phyloP scores from a whole-genome alignment of 2,329 filamentous ascomycete genomes.

The Botrytis fabae region DNA sequence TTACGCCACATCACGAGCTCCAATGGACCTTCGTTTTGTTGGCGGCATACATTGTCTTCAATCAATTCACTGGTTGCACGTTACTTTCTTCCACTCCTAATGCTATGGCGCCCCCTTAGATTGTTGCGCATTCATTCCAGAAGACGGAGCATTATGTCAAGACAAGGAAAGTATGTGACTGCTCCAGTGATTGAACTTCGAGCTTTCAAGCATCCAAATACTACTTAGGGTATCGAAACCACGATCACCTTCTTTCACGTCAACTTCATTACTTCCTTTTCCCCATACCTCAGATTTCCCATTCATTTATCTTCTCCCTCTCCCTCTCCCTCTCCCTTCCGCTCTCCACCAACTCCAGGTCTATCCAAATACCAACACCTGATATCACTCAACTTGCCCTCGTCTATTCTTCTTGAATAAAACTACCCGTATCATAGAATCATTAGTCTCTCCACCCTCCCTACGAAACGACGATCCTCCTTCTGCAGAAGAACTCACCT shows the following conservation, averaged over 20 bases:
- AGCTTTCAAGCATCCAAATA: too few relatives aligned
- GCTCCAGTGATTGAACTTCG: too few relatives aligned
- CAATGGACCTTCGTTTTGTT: not conserved
- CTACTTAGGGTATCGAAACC: too few relatives aligned
- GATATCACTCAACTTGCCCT: constrained; percentile 24
- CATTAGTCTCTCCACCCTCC: not conserved
- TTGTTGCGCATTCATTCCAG: too few relatives aligned
- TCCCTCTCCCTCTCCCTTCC: not conserved
- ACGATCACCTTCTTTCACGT: too few relatives aligned
- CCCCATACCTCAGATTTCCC: not conserved
- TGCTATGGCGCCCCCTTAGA: not conserved
- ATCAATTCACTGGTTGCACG: not conserved
- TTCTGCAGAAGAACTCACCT: not conserved
- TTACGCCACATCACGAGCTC: not conserved
- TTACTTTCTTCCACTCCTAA: not conserved
- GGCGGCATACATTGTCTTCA: not conserved
- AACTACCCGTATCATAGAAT: not conserved
- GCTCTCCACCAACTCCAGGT: constrained; percentile 19
- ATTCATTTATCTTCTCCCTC: not conserved
- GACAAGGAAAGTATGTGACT: too few relatives aligned
- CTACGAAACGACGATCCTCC: not conserved
- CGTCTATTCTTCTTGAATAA: constrained; percentile 10
- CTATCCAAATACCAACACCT: constrained; percentile 33
- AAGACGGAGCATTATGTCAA: too few relatives aligned
- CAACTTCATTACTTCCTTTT: not conserved